phyloP scores from a whole-genome alignment of 2,329 filamentous ascomycete genomes.

The Arachnomyces sp. region DNA sequence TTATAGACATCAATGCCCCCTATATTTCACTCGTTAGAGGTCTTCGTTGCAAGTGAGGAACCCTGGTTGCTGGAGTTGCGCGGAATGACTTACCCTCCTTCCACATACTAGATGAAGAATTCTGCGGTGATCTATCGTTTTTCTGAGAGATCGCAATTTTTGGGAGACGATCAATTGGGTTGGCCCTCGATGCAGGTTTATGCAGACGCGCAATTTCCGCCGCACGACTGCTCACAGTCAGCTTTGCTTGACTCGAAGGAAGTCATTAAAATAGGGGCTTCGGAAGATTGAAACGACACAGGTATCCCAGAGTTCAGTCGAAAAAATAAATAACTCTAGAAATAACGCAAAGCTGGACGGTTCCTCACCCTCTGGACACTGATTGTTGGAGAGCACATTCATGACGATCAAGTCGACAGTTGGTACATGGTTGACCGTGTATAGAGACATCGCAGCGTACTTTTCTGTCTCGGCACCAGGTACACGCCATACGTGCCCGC shows the following conservation, averaged over 20 bases:
- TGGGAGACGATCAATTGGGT: conserved; percentile 3
- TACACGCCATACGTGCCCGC: conserved; percentile 25
- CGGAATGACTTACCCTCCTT: neutral
- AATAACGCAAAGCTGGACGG: neutral
- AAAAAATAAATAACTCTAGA: neutral
- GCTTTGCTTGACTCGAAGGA: too few species aligned
- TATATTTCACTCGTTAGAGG: conserved; percentile 1
- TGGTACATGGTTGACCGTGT: conserved; percentile 40
- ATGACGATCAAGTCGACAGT: conserved; percentile 45
- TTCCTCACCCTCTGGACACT: conserved; percentile 10
- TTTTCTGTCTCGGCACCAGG: conserved; percentile 26
- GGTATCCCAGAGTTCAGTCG: too few species aligned
- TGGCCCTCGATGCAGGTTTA: neutral
- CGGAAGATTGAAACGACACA: too few species aligned
- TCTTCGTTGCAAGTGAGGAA: neutral
- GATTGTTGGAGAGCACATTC: conserved; percentile 27
- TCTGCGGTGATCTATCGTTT: too few species aligned
- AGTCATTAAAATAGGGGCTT: too few species aligned
- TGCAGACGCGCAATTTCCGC: neutral
- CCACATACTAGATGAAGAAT: neutral
- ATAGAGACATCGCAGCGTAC: conserved; percentile 26
- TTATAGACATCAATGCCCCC: neutral
- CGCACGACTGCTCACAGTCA: neutral
- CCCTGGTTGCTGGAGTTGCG: neutral
- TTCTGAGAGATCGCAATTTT: too few species aligned